Base-by-base conservation (phyloP, 148 eudicot genomes). In the Camellia granthamiana region DNA sequence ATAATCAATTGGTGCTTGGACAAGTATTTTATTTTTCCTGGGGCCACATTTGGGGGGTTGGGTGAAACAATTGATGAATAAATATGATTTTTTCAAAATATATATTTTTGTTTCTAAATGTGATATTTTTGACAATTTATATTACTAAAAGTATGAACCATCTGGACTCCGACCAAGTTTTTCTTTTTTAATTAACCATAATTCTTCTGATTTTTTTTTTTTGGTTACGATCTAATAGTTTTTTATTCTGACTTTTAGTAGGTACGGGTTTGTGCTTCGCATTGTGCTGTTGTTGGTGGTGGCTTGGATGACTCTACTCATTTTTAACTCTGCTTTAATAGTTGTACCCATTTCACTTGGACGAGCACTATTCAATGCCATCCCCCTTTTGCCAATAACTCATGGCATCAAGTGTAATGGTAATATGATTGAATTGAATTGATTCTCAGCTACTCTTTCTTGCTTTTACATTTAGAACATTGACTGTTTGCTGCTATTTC, bases 391-490 rank as follows among this genome's bases (percentile, higher is more conserved):
- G 79, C 99, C 99, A 49, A 90, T 90, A 73, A 93, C 95, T 56
- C 97, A 96, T 79, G 98, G 98, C 87, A 92, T 92, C 80, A 96
- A 91, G 87, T 93, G 99, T 91, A 96, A 91, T 49, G 98, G 99
- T 93, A 86, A 19, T 74, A 30, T 65, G 79, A 15, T 78, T 78
- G 47, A 78, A 64, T 66, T 9, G 71, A 47, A 21, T 52, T 49
- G 80, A 51, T 49, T n/a, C 77, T 47, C 47, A 49, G 5, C 16
- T 11, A n/a, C 56, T 13, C 61, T 12, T 51, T 74, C 41, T 13
- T 72, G 73, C 19, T 64, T 41, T 67, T 74, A 69, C 46, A 16
- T 71, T 44, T 23, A 77, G 15, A 30, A 30, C 3, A 12, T 46
- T 58, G n/a, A 59, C 68, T 51, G 61, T 19, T 51, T 30, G 63